These are phyloP conservation scores for Oropetium thomaeum DNA, from an alignment of 176 grass and related monocot species.

Conservation along the genomic window DNA sequence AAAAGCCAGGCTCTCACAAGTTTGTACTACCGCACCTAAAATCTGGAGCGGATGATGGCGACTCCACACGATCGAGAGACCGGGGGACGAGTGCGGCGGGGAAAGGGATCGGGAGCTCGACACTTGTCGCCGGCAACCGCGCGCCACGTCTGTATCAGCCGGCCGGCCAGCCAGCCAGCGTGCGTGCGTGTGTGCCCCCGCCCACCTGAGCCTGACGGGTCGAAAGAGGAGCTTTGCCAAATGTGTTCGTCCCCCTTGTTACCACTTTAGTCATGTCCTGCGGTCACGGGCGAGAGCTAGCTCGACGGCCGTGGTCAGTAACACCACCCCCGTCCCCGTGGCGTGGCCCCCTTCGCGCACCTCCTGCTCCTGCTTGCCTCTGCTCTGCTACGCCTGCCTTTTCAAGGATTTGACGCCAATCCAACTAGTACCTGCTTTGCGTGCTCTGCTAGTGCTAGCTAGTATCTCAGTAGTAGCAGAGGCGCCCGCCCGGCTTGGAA, in stretches of 20 bases:
- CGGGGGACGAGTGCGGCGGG: not conserved
- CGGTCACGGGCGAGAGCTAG: slow-evolving; percentile 29
- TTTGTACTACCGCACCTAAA: slow-evolving; percentile 21
- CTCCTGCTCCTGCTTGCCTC: no score
- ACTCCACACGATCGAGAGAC: slow-evolving; percentile 14
- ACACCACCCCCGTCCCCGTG: not conserved
- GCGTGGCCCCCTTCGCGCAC: not conserved
- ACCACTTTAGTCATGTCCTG: slow-evolving; percentile 28
- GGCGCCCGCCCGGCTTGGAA: not conserved
- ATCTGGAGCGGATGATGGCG: slow-evolving; percentile 38
- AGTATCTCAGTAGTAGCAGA: no score
- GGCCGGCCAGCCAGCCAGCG: no score
- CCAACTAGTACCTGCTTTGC: no score
- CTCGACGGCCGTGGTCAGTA: slow-evolving; percentile 16
- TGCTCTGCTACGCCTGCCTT: slow-evolving; percentile 10
- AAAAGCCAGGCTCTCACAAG: slow-evolving; percentile 29
- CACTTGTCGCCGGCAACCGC: slow-evolving; percentile 36
- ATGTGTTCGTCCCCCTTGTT: not conserved
- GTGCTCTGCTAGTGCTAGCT: no score
- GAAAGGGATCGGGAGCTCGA: slow-evolving; percentile 30
- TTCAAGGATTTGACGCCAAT: slow-evolving; percentile 39
- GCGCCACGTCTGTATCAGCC: no score
- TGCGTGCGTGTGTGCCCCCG: no score
- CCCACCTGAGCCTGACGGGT: no score
- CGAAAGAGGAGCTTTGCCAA: not conserved